These are phyloP conservation scores for Cytospora paraplurivora DNA, from an alignment of 2,329 filamentous ascomycete species.

Conservation along the genomic window DNA sequence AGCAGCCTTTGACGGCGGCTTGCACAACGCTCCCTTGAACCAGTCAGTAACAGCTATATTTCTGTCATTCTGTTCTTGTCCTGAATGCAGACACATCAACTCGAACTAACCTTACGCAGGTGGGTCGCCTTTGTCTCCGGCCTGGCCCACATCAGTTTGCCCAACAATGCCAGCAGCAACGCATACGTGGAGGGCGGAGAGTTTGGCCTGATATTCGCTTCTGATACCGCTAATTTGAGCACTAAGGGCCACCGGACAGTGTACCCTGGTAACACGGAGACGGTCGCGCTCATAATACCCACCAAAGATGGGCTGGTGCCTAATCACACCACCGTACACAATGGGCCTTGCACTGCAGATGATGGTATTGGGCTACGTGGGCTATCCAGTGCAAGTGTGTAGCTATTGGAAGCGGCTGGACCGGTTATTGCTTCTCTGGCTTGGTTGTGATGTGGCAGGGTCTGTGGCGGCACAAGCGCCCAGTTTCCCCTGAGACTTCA, in stretches of 20 bases:
- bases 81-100: neutral
- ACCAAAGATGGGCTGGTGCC: slow-evolving; percentile 39
- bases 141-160: slow-evolving; percentile 45
- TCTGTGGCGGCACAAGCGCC: no score
- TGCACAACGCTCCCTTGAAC: slow-evolving; percentile 44
- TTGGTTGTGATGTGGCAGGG: no score
- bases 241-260: slow-evolving; percentile 43
- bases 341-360: slow-evolving; percentile 40
- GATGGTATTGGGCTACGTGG: slow-evolving; percentile 5
- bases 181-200: slow-evolving; percentile 43
- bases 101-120: slow-evolving; percentile 29
- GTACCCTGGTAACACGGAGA: slow-evolving; percentile 44
- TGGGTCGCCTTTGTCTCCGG: slow-evolving; percentile 44
- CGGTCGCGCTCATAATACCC: slow-evolving; percentile 43
- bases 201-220: slow-evolving; percentile 45
- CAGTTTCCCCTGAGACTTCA: no score
- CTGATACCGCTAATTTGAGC: slow-evolving; percentile 45
- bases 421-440: no score
- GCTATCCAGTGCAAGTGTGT: neutral
- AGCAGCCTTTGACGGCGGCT: slow-evolving; percentile 41
- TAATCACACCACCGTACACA: slow-evolving; percentile 43
- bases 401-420: no score
- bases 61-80: neutral
- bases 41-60: slow-evolving; percentile 38
- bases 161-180: slow-evolving; percentile 37